A percentile compares a stretch with the other conserved stretches of the same genome.
phyloP scores from a whole-genome alignment of 768 basidiomycete species.

The Hirschioporus abietinus region DNA sequence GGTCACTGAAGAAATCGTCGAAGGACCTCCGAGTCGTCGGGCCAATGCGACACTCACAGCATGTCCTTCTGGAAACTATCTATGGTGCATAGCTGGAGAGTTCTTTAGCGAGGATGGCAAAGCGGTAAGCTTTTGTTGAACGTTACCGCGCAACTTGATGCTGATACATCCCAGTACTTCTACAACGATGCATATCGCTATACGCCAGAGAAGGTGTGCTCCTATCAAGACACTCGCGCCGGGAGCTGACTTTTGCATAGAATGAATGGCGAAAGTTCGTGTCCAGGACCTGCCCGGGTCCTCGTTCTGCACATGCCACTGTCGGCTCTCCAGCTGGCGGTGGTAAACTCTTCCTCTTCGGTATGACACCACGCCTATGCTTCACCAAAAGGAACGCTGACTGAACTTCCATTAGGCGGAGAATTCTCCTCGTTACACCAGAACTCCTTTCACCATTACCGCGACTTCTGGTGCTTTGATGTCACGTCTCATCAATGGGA shows the following conservation, averaged over 20 bases:
- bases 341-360: constrained; percentile 82
- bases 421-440: constrained; percentile 84
- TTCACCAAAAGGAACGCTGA: constrained; percentile 2
- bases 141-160: neutral
- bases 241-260: constrained; percentile 25
- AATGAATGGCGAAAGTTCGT: constrained; percentile 89
- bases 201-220: constrained; percentile 66
- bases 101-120: constrained; percentile 84
- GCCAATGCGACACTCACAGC: constrained; percentile 80
- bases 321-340: constrained; percentile 71
- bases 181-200: constrained; percentile 88
- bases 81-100: constrained; percentile 85
- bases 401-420: constrained; percentile 44
- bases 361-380: constrained; percentile 29
- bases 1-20: constrained; percentile 80
- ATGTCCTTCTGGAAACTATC: constrained; percentile 73
- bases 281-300: constrained; percentile 81
- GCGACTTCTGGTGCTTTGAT: constrained; percentile 87
- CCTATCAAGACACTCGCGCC: neutral
- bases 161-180: constrained; percentile 49
- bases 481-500: constrained; percentile 79
- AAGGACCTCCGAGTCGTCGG: constrained; percentile 76
- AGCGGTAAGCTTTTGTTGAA: constrained; percentile 42
- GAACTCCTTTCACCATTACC: constrained; percentile 82
- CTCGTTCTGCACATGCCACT: constrained; percentile 82